Evolutionary conservation across 495 filamentous ascomycete species (phyloP).

Genomic region (Xylaria longipes): DNA sequence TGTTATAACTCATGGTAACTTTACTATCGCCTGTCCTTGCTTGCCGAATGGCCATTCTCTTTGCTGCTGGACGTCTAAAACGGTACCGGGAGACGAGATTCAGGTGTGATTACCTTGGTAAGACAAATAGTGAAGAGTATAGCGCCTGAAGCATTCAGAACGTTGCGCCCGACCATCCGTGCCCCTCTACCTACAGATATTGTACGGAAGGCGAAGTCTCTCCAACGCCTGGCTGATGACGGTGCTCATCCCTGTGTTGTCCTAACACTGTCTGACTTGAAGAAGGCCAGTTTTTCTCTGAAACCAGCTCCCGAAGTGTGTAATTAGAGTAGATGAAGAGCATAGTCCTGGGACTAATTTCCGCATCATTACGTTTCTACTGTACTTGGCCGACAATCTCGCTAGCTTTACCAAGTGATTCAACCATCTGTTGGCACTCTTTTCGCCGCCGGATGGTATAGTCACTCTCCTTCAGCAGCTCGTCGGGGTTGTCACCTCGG

Average conservation of each 20-base stretch:
- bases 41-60: conserved; percentile 4
- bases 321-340: not conserved
- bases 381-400: conserved; percentile 98
- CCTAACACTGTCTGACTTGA: conserved; percentile 12
- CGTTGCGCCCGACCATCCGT: not conserved
- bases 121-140: conserved; percentile 6
- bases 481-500: conserved; percentile 84
- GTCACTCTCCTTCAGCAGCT: conserved; percentile 96
- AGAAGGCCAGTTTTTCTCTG: not conserved
- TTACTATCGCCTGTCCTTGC: conserved; percentile 13
- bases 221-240: conserved; percentile 1
- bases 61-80: conserved; percentile 14
- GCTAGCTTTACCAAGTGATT: conserved; percentile 82
- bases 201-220: conserved; percentile 3
- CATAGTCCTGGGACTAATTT: not conserved
- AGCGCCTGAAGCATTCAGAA: not conserved
- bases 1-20: conserved; percentile 5
- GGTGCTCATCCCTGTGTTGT: conserved; percentile 8
- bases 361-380: conserved; percentile 49
- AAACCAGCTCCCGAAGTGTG: not conserved
- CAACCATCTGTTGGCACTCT: conserved; percentile 99
- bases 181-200: conserved; percentile 8
- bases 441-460: conserved; percentile 94
- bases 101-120: not conserved
- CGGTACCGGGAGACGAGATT: not conserved